phyloP scores from a whole-genome alignment of 1,284 basidiomycete genomes.

The Rhodotorula mucilaginosa region DNA sequence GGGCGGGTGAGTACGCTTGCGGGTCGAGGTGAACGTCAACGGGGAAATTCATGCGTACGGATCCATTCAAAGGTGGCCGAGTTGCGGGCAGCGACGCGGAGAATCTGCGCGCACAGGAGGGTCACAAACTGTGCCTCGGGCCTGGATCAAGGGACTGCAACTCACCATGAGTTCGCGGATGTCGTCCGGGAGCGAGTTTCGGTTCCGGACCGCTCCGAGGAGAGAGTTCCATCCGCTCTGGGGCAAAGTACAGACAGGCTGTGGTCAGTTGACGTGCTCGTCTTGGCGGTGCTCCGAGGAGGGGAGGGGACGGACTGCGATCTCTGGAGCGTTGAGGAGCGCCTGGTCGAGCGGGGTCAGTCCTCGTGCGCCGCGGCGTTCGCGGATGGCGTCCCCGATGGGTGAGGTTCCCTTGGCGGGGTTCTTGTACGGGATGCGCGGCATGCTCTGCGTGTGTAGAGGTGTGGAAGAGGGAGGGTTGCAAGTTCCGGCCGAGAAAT shows the following conservation, averaged over 20 bases:
- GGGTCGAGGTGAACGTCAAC: not conserved
- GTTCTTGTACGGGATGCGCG: constrained; percentile 48
- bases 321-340: constrained; percentile 49
- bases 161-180: constrained; percentile 51
- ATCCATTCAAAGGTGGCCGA: constrained; percentile 53
- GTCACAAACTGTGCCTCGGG: not conserved
- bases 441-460: constrained; percentile 15
- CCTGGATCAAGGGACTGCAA: not conserved
- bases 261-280: not conserved
- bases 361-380: constrained; percentile 49
- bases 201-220: constrained; percentile 50
- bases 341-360: constrained; percentile 52
- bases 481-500: not conserved
- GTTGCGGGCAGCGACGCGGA: constrained; percentile 52
- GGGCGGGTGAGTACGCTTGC: not conserved
- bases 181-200: constrained; percentile 50
- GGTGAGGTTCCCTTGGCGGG: constrained; percentile 48
- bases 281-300: too few relatives aligned
- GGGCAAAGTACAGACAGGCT: too few relatives aligned
- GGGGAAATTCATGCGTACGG: constrained; percentile 27
- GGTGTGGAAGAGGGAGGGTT: too few relatives aligned
- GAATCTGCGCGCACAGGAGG: constrained; percentile 43
- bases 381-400: constrained; percentile 51
- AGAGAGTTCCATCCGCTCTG: constrained; percentile 52
- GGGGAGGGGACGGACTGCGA: constrained; percentile 34